These are phyloP conservation scores for Septoria petroselini DNA, from an alignment of 2,329 filamentous ascomycete genomes.

Conservation along the genomic window DNA sequence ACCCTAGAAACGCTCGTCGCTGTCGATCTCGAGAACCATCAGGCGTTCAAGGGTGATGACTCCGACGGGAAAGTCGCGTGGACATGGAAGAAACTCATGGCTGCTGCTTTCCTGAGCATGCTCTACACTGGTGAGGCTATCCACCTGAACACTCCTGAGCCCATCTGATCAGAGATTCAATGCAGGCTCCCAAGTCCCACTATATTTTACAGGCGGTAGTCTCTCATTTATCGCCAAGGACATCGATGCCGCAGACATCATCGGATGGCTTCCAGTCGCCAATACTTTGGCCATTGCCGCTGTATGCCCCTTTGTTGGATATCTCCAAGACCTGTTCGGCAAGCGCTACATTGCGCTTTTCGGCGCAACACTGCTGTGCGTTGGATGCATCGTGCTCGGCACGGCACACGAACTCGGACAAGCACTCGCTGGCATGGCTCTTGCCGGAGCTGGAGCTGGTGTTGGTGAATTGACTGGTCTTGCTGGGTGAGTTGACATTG, in stretches of 20 bases:
- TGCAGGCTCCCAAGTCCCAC: constrained; percentile 29
- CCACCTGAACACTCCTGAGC: no score
- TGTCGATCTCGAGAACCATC: constrained; percentile 39
- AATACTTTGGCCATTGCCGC: constrained; percentile 56
- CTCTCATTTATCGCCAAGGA: constrained; percentile 28
- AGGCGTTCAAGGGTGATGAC: constrained; percentile 42
- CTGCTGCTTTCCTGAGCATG: constrained; percentile 40
- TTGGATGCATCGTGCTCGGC: constrained; percentile 59
- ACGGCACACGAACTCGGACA: constrained; percentile 53
- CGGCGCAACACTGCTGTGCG: constrained; percentile 52
- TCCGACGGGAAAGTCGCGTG: constrained; percentile 42
- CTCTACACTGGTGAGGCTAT: constrained; percentile 37
- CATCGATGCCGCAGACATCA: constrained; percentile 20
- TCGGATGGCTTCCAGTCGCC: constrained; percentile 36
- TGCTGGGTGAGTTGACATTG: constrained; percentile 48
- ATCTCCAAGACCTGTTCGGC: constrained; percentile 61
- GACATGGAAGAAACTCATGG: constrained; percentile 37
- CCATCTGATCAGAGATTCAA: no score
- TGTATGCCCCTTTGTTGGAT: constrained; percentile 62
- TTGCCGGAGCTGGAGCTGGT: constrained; percentile 63
- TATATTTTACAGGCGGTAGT: constrained; percentile 29
- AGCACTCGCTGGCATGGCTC: constrained; percentile 52
- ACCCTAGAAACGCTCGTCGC: constrained; percentile 22
- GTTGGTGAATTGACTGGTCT: constrained; percentile 66
- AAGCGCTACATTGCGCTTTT: constrained; percentile 58